A percentile compares a stretch with the other conserved stretches of the same genome.
Evolutionary conservation across 2,329 filamentous ascomycete genomes (phyloP).

Genomic region (Trichoderma afroharzianum): DNA sequence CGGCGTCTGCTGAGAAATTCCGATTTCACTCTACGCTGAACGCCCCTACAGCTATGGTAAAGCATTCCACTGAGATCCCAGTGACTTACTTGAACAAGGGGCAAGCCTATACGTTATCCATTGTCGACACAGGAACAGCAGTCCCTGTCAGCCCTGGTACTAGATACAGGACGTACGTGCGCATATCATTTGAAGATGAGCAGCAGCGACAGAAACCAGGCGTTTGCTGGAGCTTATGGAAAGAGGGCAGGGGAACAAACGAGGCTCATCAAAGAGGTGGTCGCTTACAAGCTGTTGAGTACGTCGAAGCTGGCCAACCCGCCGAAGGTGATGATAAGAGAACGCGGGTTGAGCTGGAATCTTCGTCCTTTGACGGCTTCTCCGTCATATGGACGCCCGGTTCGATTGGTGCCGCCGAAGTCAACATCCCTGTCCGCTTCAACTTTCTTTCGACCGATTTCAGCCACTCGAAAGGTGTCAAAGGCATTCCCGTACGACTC

Average conservation of each 20-base stretch:
- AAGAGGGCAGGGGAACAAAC: constrained; percentile 91
- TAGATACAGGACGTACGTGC: constrained; percentile 83
- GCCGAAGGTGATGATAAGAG: constrained; percentile 62
- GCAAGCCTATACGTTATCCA: constrained; percentile 83
- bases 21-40: constrained; percentile 88
- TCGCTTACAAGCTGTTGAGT: constrained; percentile 91
- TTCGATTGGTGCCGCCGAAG: constrained; percentile 65
- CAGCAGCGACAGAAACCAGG: constrained; percentile 81
- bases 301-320: constrained; percentile 65
- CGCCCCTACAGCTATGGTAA: constrained; percentile 95
- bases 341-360: constrained; percentile 67
- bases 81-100: constrained; percentile 99
- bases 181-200: constrained; percentile 96
- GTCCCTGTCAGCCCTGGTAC: constrained; percentile 57
- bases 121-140: constrained; percentile 70
- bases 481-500: constrained; percentile 89
- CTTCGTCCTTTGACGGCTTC: constrained; percentile 88
- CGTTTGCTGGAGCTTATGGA: constrained; percentile 86
- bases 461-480: constrained; percentile 97
- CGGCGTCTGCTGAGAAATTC: constrained; percentile 65
- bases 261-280: constrained; percentile 93
- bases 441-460: constrained; percentile 99
- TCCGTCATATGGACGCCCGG: constrained; percentile 84
- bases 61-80: constrained; percentile 82
- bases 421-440: constrained; percentile 86